Conservation (phyloP, 495 filamentous ascomycete genomes). For the Penicillium soppii region DNA sequence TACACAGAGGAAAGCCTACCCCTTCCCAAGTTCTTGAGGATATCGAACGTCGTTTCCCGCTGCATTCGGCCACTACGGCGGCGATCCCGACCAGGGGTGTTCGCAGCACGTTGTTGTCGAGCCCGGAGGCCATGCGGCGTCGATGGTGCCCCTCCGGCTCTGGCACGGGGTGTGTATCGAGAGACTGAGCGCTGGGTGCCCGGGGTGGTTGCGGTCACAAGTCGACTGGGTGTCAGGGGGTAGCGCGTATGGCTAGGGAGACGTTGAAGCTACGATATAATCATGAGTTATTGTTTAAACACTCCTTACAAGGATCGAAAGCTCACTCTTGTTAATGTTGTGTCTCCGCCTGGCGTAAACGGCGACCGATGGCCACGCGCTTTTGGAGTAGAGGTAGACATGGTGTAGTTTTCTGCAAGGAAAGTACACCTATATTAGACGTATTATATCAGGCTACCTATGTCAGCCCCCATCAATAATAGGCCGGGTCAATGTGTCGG, state of each 20-base stretch:
- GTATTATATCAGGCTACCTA: background rate
- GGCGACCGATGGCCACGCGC: conserved; percentile 34
- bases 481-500: background rate
- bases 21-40: conserved; percentile 64
- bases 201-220: conserved; percentile 32
- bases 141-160: conserved; percentile 44
- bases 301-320: background rate
- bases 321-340: conserved; percentile 34
- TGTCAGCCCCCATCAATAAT: background rate
- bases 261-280: conserved; percentile 32
- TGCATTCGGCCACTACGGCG: conserved; percentile 65
- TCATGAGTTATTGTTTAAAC: conserved; percentile 1
- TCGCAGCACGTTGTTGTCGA: conserved; percentile 71
- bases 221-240: conserved; percentile 42
- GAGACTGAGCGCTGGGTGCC: conserved; percentile 36
- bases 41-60: conserved; percentile 74
- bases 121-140: conserved; percentile 75
- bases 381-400: conserved; percentile 39
- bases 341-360: conserved; percentile 31
- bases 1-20: conserved; percentile 24
- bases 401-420: background rate
- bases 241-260: conserved; percentile 35
- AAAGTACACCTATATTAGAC: background rate
- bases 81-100: conserved; percentile 68
- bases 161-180: conserved; percentile 37